Evolutionary conservation across 1,139 yeast species (phyloP).

Genomic region (Pichia sp.): DNA sequence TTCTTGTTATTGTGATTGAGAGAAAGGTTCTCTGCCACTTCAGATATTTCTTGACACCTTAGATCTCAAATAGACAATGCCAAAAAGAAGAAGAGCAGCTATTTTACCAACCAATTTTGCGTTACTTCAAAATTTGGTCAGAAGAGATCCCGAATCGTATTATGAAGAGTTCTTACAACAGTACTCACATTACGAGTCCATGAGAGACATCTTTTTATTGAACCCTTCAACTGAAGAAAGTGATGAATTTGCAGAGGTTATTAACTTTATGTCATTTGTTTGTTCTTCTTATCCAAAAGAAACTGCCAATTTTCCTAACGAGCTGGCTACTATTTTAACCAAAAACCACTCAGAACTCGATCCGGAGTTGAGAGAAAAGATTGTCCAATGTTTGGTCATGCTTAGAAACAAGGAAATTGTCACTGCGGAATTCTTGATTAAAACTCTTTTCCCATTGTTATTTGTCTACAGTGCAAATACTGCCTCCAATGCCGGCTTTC

Average conservation of each 20-base stretch:
- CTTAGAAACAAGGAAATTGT: constrained; percentile 82
- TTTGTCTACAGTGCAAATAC: constrained; percentile 41
- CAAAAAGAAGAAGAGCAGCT: constrained; percentile 83
- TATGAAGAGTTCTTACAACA: constrained; percentile 90
- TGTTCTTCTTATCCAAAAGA: constrained; percentile 86
- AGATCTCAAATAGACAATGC: constrained; percentile 39
- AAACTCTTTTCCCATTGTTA: constrained; percentile 80
- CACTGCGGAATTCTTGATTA: constrained; percentile 70
- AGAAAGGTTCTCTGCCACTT: background rate
- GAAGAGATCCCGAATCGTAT: constrained; percentile 90
- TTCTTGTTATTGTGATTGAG: background rate
- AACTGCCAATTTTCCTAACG: constrained; percentile 76
- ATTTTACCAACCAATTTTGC: constrained; percentile 87
- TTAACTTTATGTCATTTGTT: constrained; percentile 89
- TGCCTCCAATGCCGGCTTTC: constrained; percentile 45
- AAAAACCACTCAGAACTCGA: constrained; percentile 75
- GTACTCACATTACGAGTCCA: constrained; percentile 83
- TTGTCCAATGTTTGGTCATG: constrained; percentile 84
- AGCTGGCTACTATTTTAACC: constrained; percentile 56
- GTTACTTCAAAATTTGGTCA: constrained; percentile 80
- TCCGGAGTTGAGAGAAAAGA: constrained; percentile 84
- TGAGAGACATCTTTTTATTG: constrained; percentile 74
- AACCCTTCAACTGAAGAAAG: constrained; percentile 58
- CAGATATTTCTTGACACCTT: background rate
- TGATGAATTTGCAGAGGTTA: constrained; percentile 70